phyloP scores from a whole-genome alignment of 768 basidiomycete genomes.

The Pleurotus platypus region DNA sequence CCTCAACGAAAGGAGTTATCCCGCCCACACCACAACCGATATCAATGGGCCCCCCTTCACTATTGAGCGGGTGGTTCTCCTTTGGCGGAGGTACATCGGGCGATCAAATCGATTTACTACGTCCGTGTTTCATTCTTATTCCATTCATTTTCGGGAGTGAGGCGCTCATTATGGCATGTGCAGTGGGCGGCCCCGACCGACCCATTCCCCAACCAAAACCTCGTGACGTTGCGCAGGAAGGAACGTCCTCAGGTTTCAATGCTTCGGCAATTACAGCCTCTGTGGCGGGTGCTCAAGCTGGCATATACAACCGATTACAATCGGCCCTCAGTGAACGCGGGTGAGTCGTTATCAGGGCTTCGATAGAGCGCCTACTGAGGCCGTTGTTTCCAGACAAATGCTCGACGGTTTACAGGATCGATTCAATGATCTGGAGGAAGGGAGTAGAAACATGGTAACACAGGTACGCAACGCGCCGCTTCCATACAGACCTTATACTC shows the following conservation, averaged over 20 bases:
- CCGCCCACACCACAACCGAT: conserved; percentile 64
- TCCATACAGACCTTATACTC: too few species aligned
- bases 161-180: not conserved
- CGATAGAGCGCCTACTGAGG: not conserved
- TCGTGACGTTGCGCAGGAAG: conserved; percentile 3
- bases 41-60: conserved; percentile 51
- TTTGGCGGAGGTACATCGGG: conserved; percentile 51
- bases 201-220: conserved; percentile 35
- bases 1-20: conserved; percentile 32
- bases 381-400: conserved; percentile 42
- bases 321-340: conserved; percentile 62
- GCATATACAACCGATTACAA: conserved; percentile 42
- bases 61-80: conserved; percentile 54
- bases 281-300: conserved; percentile 32
- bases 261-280: conserved; percentile 25
- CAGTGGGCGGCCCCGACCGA: conserved; percentile 67
- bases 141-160: not conserved
- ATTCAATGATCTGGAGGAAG: conserved; percentile 61
- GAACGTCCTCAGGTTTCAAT: not conserved
- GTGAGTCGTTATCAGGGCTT: conserved; percentile 29
- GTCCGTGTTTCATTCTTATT: conserved; percentile 33
- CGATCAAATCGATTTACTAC: conserved; percentile 53
- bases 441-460: conserved; percentile 60
- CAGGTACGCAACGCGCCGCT: conserved; percentile 38
- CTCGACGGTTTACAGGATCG: conserved; percentile 58